Base-by-base conservation (phyloP, 345 rosid genomes). In the Lagerstroemia speciosa region DNA sequence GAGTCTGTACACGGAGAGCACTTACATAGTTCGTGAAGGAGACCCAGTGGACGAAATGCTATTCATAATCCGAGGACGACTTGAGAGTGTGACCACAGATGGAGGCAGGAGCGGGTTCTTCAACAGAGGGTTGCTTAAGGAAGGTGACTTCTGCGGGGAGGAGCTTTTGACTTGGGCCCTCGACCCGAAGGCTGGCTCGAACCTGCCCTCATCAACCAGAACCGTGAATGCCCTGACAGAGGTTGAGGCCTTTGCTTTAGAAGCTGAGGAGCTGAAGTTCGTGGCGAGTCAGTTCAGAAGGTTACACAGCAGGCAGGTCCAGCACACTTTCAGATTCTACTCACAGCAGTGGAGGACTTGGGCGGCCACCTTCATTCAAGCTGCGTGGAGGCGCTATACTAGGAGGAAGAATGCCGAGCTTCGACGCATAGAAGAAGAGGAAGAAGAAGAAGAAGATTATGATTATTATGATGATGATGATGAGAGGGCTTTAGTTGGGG, bases 271-370 rank as follows among this genome's bases (percentile, higher is more conserved):
- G 83, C 69, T 92, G 55, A 92, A 86, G 75, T 89, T 89, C 57
- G 98, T 89, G 17, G 96, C 94, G 0, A 81, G 90, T 74, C 98
- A 92, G 71, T 92, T 92, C 53, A 81, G 96, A 73, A 81, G 98
- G 15, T 85, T 92, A n/a, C 98, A 92, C 66, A 92, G 96, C 33
- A 73, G 92, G 67, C 96, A 88, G 71, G 86, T 92, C 29, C 91
- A 89, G 62, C 96, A 91, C 36, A 91, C 93, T 0, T 91, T 91
- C 76, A 84, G 97, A 9, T 86, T 89, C 82, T 91, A 92, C 76
- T 92, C 98, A 1, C 98, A 92, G 65, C 96, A 92, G 68, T 92
- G 98, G 98, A 84, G 94, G 74, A 92, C 98, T 17, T 92, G 96
- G 97, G 97, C 93, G 60, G 67, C 96, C 48, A 77, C 85, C 79